These are phyloP conservation scores for Collybia sp. DNA, from an alignment of 768 basidiomycete genomes.

Conservation along the genomic window DNA sequence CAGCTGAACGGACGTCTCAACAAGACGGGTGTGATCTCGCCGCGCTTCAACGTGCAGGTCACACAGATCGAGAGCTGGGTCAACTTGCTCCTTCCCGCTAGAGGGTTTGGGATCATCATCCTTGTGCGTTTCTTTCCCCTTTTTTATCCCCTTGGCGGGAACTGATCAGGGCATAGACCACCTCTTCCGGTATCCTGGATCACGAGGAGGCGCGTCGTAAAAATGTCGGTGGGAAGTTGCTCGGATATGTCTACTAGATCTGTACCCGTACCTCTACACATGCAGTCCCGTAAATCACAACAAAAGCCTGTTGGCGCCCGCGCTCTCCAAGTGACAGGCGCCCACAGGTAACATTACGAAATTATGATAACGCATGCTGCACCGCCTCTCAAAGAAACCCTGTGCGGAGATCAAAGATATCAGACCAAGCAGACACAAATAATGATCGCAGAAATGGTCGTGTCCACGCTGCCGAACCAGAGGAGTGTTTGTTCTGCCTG, in stretches of 20 bases:
- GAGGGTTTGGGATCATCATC: constrained; percentile 96
- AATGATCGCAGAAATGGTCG: too few species aligned
- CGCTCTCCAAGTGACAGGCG: too few species aligned
- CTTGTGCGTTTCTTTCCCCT: constrained; percentile 48
- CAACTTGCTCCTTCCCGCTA: constrained; percentile 91
- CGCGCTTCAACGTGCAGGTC: constrained; percentile 94
- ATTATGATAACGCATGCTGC: too few species aligned
- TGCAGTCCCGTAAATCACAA: too few species aligned
- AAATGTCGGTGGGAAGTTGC: constrained; percentile 93
- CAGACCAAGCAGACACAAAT: too few species aligned
- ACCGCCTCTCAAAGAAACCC: too few species aligned
- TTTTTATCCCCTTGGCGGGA: background rate
- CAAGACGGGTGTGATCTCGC: constrained; percentile 99
- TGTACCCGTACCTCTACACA: background rate
- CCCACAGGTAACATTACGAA: too few species aligned
- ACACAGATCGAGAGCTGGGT: constrained; percentile 94
- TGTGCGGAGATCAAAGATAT: too few species aligned
- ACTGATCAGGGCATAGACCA: constrained; percentile 53
- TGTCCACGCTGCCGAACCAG: too few species aligned
- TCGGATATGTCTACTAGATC: constrained; percentile 85
- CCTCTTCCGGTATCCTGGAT: constrained; percentile 96
- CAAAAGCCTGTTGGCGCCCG: too few species aligned
- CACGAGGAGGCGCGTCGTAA: constrained; percentile 99
- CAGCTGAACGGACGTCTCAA: constrained; percentile 98
- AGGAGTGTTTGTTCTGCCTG: too few species aligned